These are phyloP conservation scores for Macrolepiota fuliginosa DNA, from an alignment of 768 basidiomycete species.

Conservation along the genomic window DNA sequence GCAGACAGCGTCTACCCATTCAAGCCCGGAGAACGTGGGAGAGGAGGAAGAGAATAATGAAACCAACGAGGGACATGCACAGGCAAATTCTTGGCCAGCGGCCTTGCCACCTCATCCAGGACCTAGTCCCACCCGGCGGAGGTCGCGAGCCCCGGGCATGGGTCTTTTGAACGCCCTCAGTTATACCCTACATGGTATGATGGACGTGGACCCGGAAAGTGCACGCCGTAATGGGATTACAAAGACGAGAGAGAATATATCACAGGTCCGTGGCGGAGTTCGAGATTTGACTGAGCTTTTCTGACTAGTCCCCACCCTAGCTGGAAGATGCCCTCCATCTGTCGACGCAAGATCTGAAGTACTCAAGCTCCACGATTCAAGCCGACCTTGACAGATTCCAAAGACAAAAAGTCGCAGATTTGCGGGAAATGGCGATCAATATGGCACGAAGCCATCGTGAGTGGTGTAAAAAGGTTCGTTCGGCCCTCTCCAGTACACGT, in stretches of 20 bases:
- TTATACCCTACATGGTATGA: constrained; percentile 96
- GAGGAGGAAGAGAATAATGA: constrained; percentile 9
- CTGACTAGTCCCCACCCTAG: constrained; percentile 36
- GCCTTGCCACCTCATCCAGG: constrained; percentile 78
- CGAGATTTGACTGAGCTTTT: not conserved
- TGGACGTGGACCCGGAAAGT: constrained; percentile 98
- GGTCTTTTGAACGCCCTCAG: constrained; percentile 88
- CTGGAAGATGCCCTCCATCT: constrained; percentile 94
- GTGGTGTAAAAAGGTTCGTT: constrained; percentile 89
- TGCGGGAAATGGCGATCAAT: constrained; percentile 89
- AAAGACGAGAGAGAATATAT: constrained; percentile 91
- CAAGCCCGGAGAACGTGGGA: constrained; percentile 27
- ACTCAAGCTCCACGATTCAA: constrained; percentile 94
- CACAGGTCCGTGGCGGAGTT: constrained; percentile 59
- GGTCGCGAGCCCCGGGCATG: constrained; percentile 70
- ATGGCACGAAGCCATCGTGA: constrained; percentile 91
- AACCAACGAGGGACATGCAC: constrained; percentile 21
- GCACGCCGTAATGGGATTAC: constrained; percentile 90
- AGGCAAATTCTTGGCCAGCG: constrained; percentile 37
- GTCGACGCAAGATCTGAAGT: constrained; percentile 91
- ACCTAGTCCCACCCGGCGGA: constrained; percentile 58
- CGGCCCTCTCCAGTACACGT: constrained; percentile 2
- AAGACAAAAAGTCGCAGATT: constrained; percentile 95
- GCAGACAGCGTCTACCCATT: constrained; percentile 18
- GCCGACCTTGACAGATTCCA: constrained; percentile 98